Evolutionary conservation across 768 basidiomycete genomes (phyloP).

Genomic region (Mycena haematopus): DNA sequence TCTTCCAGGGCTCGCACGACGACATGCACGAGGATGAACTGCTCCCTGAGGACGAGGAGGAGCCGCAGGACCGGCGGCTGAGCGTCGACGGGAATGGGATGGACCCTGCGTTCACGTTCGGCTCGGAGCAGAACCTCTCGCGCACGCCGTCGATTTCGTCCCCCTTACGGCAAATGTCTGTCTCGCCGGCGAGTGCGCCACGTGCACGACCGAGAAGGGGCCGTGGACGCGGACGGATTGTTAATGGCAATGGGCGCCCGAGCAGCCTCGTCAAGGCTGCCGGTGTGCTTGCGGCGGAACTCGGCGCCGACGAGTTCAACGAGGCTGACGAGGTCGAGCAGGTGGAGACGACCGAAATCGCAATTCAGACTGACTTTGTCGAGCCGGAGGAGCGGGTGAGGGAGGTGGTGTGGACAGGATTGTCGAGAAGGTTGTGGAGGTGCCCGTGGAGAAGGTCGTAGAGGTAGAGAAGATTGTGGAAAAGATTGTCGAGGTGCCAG

Average conservation of each 20-base stretch:
- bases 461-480: constrained; percentile 30
- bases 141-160: constrained; percentile 57
- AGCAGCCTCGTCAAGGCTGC: constrained; percentile 76
- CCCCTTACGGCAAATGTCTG: constrained; percentile 23
- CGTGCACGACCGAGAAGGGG: constrained; percentile 26
- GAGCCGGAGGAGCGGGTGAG: constrained; percentile 27
- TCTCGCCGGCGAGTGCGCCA: constrained; percentile 18
- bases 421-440: constrained; percentile 45
- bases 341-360: constrained; percentile 63
- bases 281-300: constrained; percentile 72
- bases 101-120: constrained; percentile 77
- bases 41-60: constrained; percentile 14
- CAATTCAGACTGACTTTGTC: constrained; percentile 68
- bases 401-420: constrained; percentile 42
- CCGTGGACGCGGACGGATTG: constrained; percentile 10
- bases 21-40: constrained; percentile 25
- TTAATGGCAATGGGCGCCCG: constrained; percentile 37
- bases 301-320: constrained; percentile 44
- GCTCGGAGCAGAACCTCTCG: constrained; percentile 65
- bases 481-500: constrained; percentile 46
- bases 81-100: constrained; percentile 69
- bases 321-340: constrained; percentile 40
- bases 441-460: constrained; percentile 24
- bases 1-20: constrained; percentile 23
- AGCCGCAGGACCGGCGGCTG: constrained; percentile 9